Percentiles rank a stretch among this genome's conserved stretches.
Conservation (phyloP, 1,284 basidiomycete genomes). For the Boletus subluridellus region DNA sequence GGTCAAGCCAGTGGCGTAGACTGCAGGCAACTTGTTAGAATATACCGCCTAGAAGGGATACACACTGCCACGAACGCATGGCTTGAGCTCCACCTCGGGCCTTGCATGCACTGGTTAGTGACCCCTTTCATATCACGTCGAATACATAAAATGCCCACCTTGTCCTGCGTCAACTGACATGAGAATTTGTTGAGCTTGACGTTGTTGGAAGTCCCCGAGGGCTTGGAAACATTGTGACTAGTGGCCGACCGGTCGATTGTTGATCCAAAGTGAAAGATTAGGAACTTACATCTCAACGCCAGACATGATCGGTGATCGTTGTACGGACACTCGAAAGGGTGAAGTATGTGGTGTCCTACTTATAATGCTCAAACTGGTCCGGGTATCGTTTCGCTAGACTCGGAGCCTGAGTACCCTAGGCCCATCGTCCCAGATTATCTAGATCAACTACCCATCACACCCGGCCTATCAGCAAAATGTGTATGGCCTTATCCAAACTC, state of each 20-base stretch:
- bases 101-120: slow-evolving; percentile 35
- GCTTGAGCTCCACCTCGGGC: slow-evolving; percentile 74
- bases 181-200: slow-evolving; percentile 70
- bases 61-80: slow-evolving; percentile 61
- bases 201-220: slow-evolving; percentile 29
- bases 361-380: slow-evolving; percentile 18
- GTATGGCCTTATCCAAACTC: too few species aligned
- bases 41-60: background rate
- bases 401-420: background rate
- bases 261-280: background rate
- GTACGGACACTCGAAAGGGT: background rate
- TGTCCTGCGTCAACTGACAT: slow-evolving; percentile 64
- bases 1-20: slow-evolving; percentile 73
- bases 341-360: slow-evolving; percentile 8
- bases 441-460: background rate
- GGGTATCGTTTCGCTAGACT: background rate
- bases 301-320: slow-evolving; percentile 36
- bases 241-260: background rate
- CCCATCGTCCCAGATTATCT: background rate
- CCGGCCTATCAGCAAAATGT: background rate
- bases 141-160: slow-evolving; percentile 40
- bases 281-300: slow-evolving; percentile 58
- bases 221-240: slow-evolving; percentile 44
- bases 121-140: background rate
- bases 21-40: slow-evolving; percentile 37